These are phyloP conservation scores for Nyctanthes arbortristis DNA, from an alignment of 257 asterid genomes.

Conservation along the genomic window DNA sequence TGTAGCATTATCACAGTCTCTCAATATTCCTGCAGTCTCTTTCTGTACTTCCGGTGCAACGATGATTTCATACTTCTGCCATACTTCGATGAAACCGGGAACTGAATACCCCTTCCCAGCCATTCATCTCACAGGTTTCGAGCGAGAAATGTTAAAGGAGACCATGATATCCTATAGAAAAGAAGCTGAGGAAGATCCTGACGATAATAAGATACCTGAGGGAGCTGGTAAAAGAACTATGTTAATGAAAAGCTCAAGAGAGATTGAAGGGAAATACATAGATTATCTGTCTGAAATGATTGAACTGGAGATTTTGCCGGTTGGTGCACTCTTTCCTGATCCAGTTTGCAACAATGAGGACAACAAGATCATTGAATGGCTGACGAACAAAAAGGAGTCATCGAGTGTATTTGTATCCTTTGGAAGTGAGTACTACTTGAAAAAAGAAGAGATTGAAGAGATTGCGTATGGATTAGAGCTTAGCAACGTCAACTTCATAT, in stretches of 20 bases:
- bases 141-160: neutral
- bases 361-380: neutral
- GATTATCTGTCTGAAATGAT: neutral
- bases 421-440: constrained; percentile 10
- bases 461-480: constrained; percentile 5
- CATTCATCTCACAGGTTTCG: constrained; percentile 5
- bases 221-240: neutral
- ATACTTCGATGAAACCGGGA: neutral
- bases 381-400: neutral
- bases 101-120: constrained; percentile 10
- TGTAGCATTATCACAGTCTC: neutral
- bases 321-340: neutral
- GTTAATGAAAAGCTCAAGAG: neutral
- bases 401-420: constrained; percentile 9
- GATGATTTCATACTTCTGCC: neutral
- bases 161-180: neutral
- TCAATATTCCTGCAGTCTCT: constrained; percentile 11
- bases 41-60: constrained; percentile 8
- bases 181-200: neutral
- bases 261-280: constrained; percentile 1
- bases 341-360: neutral
- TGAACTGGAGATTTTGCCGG: neutral
- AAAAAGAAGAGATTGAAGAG: constrained; percentile 14
- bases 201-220: neutral
- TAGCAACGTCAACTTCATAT: constrained; percentile 9